phyloP scores from a whole-genome alignment of 2,329 filamentous ascomycete genomes.

The Pseudogymnoascus sp. region DNA sequence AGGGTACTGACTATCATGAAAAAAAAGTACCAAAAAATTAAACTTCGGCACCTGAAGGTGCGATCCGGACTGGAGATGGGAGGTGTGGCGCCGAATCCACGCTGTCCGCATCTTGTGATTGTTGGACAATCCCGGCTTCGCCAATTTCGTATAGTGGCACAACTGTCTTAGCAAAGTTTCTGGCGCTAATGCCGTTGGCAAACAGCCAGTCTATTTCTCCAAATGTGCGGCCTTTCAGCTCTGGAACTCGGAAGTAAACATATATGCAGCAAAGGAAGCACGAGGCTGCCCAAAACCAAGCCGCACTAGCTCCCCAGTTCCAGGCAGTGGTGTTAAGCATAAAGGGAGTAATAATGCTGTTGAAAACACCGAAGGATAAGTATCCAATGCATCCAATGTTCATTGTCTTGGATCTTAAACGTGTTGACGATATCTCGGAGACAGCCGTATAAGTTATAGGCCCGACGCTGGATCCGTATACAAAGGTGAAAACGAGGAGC shows the following conservation, averaged over 20 bases:
- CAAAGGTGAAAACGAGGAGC: slow-evolving; percentile 75
- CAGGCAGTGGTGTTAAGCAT: slow-evolving; percentile 85
- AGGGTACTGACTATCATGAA: slow-evolving; percentile 2
- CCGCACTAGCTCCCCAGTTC: slow-evolving; percentile 80
- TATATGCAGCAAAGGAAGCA: slow-evolving; percentile 48
- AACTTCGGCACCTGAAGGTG: not conserved
- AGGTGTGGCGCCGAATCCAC: not conserved
- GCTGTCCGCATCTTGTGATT: not conserved
- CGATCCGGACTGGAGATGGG: not conserved
- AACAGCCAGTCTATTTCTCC: slow-evolving; percentile 83
- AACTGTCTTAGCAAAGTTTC: slow-evolving; percentile 28
- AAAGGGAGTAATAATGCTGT: slow-evolving; percentile 76
- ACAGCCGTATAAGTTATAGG: slow-evolving; percentile 88
- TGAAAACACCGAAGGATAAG: slow-evolving; percentile 73
- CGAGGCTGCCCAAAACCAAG: slow-evolving; percentile 71
- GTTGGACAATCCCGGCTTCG: not conserved
- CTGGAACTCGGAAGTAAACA: slow-evolving; percentile 75
- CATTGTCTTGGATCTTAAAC: slow-evolving; percentile 85
- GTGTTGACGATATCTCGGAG: slow-evolving; percentile 71
- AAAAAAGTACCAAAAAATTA: not conserved
- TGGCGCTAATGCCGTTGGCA: slow-evolving; percentile 52
- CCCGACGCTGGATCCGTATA: slow-evolving; percentile 81
- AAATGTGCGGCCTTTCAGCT: slow-evolving; percentile 73
- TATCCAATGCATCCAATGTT: slow-evolving; percentile 69
- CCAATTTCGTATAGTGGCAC: not conserved